These are phyloP conservation scores for Citeromyces matritensis DNA, from an alignment of 805 yeast genomes.

Conservation along the genomic window DNA sequence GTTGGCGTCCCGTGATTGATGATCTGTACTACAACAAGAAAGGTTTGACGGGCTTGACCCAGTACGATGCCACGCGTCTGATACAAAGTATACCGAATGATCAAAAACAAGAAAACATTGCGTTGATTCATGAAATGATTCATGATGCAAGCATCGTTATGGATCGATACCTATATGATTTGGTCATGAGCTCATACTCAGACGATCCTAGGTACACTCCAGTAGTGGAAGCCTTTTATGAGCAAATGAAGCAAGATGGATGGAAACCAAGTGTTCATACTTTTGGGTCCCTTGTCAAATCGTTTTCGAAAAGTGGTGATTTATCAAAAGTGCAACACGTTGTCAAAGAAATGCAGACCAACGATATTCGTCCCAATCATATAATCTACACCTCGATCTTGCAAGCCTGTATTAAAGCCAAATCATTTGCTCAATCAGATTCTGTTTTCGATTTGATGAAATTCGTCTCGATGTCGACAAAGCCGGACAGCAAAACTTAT, in stretches of 20 bases:
- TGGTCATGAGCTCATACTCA: conserved; percentile 18
- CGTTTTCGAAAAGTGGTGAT: conserved; percentile 24
- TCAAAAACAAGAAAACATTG: conserved; percentile 18
- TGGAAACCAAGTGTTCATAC: conserved; percentile 20
- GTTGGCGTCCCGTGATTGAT: neutral
- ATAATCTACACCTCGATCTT: conserved; percentile 40
- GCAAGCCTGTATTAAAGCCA: conserved; percentile 40
- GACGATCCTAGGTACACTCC: conserved; percentile 8
- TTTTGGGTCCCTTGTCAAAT: conserved; percentile 26
- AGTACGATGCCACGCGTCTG: conserved; percentile 19
- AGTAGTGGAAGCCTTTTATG: conserved; percentile 18
- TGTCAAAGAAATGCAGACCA: conserved; percentile 19
- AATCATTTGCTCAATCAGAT: conserved; percentile 43
- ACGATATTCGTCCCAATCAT: conserved; percentile 25
- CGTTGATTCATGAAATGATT: conserved; percentile 20
- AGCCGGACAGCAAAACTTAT: conserved; percentile 58
- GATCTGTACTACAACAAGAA: conserved; percentile 11
- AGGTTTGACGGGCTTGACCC: conserved; percentile 18
- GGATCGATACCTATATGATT: conserved; percentile 19
- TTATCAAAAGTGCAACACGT: conserved; percentile 21
- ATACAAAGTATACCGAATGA: conserved; percentile 23
- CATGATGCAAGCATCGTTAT: conserved; percentile 14
- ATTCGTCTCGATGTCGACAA: conserved; percentile 47
- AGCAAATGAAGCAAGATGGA: conserved; percentile 11
- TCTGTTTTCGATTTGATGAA: conserved; percentile 77